Evolutionary conservation across 805 yeast species (phyloP), one percentile per base, ranked within the genome.

Genomic region (Candida endomychidarum): DNA sequence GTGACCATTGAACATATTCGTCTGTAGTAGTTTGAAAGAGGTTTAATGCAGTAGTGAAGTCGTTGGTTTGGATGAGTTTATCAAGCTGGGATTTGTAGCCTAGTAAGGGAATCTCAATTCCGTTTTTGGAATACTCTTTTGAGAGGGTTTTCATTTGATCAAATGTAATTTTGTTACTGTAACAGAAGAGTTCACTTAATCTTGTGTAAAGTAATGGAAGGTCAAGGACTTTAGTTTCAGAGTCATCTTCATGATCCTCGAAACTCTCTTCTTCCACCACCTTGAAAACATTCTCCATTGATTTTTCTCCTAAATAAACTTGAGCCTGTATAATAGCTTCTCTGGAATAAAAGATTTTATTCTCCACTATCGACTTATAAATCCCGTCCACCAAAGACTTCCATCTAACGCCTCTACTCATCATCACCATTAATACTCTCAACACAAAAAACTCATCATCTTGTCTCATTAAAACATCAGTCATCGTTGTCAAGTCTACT

Each of bases 21-120:
- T 42, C 38, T 11, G 61, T 26, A 45, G 72, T 67, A 35, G 63
- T 58, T 11, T 60, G 59, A 39, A 65, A 69, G 8, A 63, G 38
- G 16, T 53, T 40, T 7, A 52, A 32, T 1, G 72, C 72, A 23
- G 39, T 34, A 1, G 43, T 38, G 24, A 43, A 35, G 30, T 64
- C 53, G 9, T 46, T 35, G 2, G 10, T 7, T 8, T 33, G 20
- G 15, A 64, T 51, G 1, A 65, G 61, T 14, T 41, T 38, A 32
- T 65, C 71, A 6, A 68, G 45, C 27, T 62, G 41, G 25, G 49
- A 37, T 42, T 61, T 63, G 49, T 52, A 66, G 1, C 61, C 52
- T 17, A 50, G 31, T 6, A 56, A 31, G 15, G 50, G 48, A 10
- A 37, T 34, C 7, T 48, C 24, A 53, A 45, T 15, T 46, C 51